Evolutionary conservation across 495 filamentous ascomycete genomes (phyloP).

Genomic region (Tetracladium setigerum): DNA sequence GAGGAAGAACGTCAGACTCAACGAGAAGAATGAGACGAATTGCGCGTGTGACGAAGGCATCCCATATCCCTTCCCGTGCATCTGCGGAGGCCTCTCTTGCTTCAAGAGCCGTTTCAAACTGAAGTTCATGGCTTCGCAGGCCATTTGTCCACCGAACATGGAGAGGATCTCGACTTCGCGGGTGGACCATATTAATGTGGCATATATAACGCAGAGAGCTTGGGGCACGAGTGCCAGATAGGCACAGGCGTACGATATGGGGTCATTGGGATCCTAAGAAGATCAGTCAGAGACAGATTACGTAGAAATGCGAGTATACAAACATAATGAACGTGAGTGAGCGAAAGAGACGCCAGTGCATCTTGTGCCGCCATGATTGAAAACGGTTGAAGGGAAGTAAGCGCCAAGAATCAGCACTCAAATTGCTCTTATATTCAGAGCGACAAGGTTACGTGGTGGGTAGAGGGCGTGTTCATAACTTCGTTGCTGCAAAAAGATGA

Average conservation of each 20-base stretch:
- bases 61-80: slow-evolving; percentile 88
- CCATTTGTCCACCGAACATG: slow-evolving; percentile 88
- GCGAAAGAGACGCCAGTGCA: slow-evolving; percentile 77
- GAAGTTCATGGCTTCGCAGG: slow-evolving; percentile 92
- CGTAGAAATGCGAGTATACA: slow-evolving; percentile 12
- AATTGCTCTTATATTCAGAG: neutral
- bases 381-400: neutral
- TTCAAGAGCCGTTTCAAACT: slow-evolving; percentile 82
- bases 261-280: slow-evolving; percentile 78
- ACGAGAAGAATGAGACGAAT: slow-evolving; percentile 83
- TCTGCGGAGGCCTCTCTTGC: slow-evolving; percentile 78
- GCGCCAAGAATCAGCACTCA: neutral
- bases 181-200: slow-evolving; percentile 79
- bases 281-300: slow-evolving; percentile 12
- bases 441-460: no score
- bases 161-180: slow-evolving; percentile 85
- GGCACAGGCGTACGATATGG: slow-evolving; percentile 76
- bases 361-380: slow-evolving; percentile 50
- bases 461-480: no score
- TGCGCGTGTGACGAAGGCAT: slow-evolving; percentile 99
- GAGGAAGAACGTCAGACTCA: slow-evolving; percentile 76
- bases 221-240: slow-evolving; percentile 92
- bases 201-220: slow-evolving; percentile 81
- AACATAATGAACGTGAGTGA: slow-evolving; percentile 97
- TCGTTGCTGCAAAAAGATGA: no score